A percentile compares a stretch with the other conserved stretches of the same genome.
Evolutionary conservation across 2,329 filamentous ascomycete species (phyloP).

Genomic region (Mycosphaerella sp.): DNA sequence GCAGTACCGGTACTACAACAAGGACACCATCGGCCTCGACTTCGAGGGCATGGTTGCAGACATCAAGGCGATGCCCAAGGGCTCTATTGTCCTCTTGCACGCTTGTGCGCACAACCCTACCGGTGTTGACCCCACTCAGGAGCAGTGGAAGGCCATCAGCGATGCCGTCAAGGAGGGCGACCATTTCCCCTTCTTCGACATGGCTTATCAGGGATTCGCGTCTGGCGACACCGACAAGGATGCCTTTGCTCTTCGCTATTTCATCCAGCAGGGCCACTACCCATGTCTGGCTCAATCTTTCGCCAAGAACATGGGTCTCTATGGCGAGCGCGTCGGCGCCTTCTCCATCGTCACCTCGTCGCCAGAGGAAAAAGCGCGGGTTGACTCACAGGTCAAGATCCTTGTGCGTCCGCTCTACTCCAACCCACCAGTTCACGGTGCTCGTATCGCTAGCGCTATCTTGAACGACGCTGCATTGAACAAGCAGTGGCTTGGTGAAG

Average conservation of each 20-base stretch:
- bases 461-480: slow-evolving; percentile 79
- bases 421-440: slow-evolving; percentile 94
- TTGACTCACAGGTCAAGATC: slow-evolving; percentile 98
- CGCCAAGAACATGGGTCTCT: slow-evolving; percentile 99
- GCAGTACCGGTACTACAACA: slow-evolving; percentile 99
- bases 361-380: slow-evolving; percentile 84
- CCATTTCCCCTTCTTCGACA: slow-evolving; percentile 97
- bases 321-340: slow-evolving; percentile 94
- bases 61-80: slow-evolving; percentile 79
- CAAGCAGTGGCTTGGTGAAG: slow-evolving; percentile 90
- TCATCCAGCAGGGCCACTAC: slow-evolving; percentile 85
- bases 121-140: slow-evolving; percentile 83
- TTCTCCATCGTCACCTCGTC: slow-evolving; percentile 87
- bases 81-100: slow-evolving; percentile 88
- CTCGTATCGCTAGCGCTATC: slow-evolving; percentile 87
- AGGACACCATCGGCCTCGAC: slow-evolving; percentile 95
- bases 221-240: slow-evolving; percentile 87
- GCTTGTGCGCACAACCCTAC: slow-evolving; percentile 98
- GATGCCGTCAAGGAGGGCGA: slow-evolving; percentile 75
- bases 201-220: slow-evolving; percentile 98
- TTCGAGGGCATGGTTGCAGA: slow-evolving; percentile 90
- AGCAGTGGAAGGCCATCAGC: slow-evolving; percentile 91
- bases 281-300: slow-evolving; percentile 88
- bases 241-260: slow-evolving; percentile 88
- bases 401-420: slow-evolving; percentile 95